Conservation (phyloP, 331 rosid genomes). For the Rosa hybrid region DNA sequence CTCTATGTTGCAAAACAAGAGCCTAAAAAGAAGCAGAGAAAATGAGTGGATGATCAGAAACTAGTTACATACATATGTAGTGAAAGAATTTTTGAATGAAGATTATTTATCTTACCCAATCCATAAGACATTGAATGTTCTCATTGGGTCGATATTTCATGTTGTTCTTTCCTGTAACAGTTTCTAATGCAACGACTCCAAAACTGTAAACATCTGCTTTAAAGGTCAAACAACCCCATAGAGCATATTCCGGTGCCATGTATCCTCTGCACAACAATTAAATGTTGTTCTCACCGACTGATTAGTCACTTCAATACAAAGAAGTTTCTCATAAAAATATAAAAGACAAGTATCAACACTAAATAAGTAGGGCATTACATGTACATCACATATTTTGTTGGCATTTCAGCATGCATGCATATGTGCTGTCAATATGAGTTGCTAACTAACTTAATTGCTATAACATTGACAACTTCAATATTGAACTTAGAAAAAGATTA, state of each 20-base stretch:
- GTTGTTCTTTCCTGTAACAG: slow-evolving; percentile 22
- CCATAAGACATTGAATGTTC: background rate
- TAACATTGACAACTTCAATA: background rate
- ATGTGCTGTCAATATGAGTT: background rate
- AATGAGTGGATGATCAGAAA: background rate
- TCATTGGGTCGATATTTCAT: background rate
- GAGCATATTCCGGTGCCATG: slow-evolving; percentile 5
- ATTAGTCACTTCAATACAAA: background rate
- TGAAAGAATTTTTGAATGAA: background rate
- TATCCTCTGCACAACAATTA: slow-evolving; percentile 1
- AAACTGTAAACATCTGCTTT: slow-evolving; percentile 17
- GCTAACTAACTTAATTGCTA: background rate
- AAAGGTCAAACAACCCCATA: background rate
- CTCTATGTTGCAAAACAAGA: slow-evolving; percentile 18
- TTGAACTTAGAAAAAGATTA: background rate
- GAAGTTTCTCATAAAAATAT: background rate
- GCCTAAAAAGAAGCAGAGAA: background rate
- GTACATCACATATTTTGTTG: background rate
- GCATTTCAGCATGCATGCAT: background rate
- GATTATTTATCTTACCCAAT: background rate
- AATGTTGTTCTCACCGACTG: background rate
- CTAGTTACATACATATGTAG: background rate
- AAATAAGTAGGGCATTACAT: background rate
- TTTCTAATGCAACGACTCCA: slow-evolving; percentile 20
- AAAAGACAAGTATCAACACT: background rate